Evolutionary conservation across 345 rosid species (phyloP).

Genomic region (Gossypium turneri): DNA sequence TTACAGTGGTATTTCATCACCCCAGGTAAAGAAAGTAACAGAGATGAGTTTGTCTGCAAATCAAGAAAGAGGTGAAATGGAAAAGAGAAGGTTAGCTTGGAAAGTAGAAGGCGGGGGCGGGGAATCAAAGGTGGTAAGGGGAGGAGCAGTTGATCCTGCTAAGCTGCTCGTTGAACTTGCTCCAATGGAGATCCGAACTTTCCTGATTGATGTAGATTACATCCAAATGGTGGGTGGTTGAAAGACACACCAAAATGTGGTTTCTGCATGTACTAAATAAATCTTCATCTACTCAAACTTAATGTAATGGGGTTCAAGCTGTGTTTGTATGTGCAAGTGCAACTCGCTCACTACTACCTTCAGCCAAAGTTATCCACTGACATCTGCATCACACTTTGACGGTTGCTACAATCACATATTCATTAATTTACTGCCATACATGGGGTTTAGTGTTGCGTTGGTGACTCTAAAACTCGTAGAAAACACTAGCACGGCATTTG

Average conservation of each 20-base stretch:
- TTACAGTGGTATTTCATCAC: not conserved
- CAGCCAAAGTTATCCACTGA: no score
- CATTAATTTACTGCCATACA: no score
- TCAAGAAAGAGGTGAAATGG: slow-evolving; percentile 78
- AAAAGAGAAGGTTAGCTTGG: slow-evolving; percentile 75
- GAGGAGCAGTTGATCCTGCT: slow-evolving; percentile 56
- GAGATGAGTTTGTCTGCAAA: slow-evolving; percentile 85
- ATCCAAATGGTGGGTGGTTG: slow-evolving; percentile 19
- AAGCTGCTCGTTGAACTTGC: slow-evolving; percentile 44
- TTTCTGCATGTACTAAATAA: not conserved
- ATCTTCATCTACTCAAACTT: no score
- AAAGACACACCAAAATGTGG: not conserved
- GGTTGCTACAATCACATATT: no score
- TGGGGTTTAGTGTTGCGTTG: no score
- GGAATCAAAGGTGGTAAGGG: slow-evolving; percentile 44
- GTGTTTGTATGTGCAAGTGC: no score
- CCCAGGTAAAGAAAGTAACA: slow-evolving; percentile 55
- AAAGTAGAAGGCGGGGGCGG: slow-evolving; percentile 43
- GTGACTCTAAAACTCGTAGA: no score
- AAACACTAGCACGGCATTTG: no score
- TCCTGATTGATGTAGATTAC: slow-evolving; percentile 42
- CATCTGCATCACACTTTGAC: no score
- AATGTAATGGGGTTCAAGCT: no score
- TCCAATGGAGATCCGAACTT: slow-evolving; percentile 87
- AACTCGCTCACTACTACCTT: no score